Evolutionary conservation across 768 basidiomycete species (phyloP), one percentile per base, ranked within the genome.

Genomic region (Galerina sulciceps): DNA sequence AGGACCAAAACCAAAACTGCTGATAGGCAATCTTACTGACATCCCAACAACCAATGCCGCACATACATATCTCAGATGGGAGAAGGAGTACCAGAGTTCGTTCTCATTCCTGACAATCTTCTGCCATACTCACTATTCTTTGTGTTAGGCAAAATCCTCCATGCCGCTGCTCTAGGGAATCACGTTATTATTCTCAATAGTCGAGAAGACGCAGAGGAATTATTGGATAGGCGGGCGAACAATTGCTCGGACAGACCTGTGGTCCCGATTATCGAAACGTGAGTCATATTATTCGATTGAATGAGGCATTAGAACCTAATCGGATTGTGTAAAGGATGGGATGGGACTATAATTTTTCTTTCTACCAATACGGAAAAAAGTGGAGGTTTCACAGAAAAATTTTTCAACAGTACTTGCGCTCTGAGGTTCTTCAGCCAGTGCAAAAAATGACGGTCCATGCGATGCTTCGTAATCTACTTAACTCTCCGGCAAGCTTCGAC

Each of bases 181-280:
- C 67, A 68, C 45, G 46, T 67, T 10, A 37, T 73, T 11, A 44
- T 73, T 17, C 55, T 71, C 36, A 73, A 73, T 53, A 58, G 55
- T 0, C 18, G 55, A 14, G 44, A 70, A 51, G 64, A 63, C 22
- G 60, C 38, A 20, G 44, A 36, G 20, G 35, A 42, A 37, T 23
- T 64, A 14, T 64, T 83, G 13, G 80, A 82, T 57, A 80, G 79
- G 57, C 74, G 79, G 11, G 79, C 77, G 0, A 70, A 76, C 0
- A 78, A 75, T 22, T 82, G 81, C 43, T 80, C 79, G 10, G 78
- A 75, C 50, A 71, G 81, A 3, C 82, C 81, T 18, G 71, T 76
- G 14, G 37, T 52, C 4, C 60, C 60, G 4, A 37, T 57, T 14
- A 13, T 53, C 10, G 36, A 57, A 22, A 6, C 48, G 53, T 58